Evolutionary conservation across 2,329 filamentous ascomycete genomes (phyloP).

Genomic region (Aspergillus sp.): DNA sequence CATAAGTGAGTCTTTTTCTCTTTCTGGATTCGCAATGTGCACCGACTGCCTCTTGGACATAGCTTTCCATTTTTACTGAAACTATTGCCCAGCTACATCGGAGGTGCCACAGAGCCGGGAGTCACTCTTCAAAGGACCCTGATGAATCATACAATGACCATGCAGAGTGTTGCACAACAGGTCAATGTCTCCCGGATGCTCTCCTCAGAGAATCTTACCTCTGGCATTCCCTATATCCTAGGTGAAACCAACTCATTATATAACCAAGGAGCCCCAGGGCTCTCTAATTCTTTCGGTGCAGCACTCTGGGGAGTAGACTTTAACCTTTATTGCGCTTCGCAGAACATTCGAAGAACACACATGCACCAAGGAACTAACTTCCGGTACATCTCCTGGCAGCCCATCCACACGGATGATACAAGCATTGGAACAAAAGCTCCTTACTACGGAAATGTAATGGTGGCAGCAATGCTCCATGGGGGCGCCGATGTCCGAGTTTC

Average conservation of each 20-base stretch:
- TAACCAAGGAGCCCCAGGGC: slow-evolving; percentile 56
- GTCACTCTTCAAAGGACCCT: slow-evolving; percentile 59
- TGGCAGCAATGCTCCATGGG: slow-evolving; percentile 48
- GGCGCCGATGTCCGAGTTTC: slow-evolving; percentile 45
- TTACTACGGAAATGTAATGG: slow-evolving; percentile 60
- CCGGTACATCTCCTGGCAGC: slow-evolving; percentile 59
- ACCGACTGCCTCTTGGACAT: too few relatives aligned
- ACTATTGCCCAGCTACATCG: slow-evolving; percentile 51
- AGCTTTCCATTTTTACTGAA: too few relatives aligned
- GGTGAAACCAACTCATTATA: slow-evolving; percentile 61
- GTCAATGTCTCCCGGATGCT: slow-evolving; percentile 45
- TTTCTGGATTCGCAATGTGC: background rate
- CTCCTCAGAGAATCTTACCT: slow-evolving; percentile 19
- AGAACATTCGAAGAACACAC: slow-evolving; percentile 54
- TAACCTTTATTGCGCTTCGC: slow-evolving; percentile 53
- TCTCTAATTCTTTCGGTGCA: slow-evolving; percentile 62
- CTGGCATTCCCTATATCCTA: slow-evolving; percentile 50
- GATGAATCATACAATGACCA: slow-evolving; percentile 58
- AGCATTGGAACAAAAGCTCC: slow-evolving; percentile 56
- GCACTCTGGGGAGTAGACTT: slow-evolving; percentile 63
- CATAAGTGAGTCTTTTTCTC: slow-evolving; percentile 49
- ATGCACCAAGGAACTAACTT: slow-evolving; percentile 64
- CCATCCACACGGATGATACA: slow-evolving; percentile 47
- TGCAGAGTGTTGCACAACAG: slow-evolving; percentile 46
- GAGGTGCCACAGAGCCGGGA: slow-evolving; percentile 53